Evolutionary conservation across 2,329 filamentous ascomycete species (phyloP).

Genomic region (Phoma sp.): DNA sequence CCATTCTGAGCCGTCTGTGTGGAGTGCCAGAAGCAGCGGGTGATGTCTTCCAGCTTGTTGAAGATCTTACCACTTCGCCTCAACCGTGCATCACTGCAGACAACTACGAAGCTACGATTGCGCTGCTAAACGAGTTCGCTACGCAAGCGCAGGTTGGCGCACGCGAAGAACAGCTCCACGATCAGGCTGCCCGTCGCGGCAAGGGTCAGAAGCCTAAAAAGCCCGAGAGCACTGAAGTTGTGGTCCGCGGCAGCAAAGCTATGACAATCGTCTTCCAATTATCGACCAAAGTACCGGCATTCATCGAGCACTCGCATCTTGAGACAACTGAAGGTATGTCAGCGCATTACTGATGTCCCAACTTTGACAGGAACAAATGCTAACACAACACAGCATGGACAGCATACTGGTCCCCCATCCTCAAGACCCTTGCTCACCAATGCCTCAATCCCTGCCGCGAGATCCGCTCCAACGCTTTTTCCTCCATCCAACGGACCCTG

Average conservation of each 20-base stretch:
- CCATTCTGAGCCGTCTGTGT: conserved; percentile 79
- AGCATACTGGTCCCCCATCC: conserved; percentile 96
- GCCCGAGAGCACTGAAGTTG: conserved; percentile 71
- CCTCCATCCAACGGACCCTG: conserved; percentile 83
- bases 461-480: conserved; percentile 87
- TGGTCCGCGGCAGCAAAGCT: conserved; percentile 80
- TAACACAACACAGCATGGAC: conserved; percentile 75
- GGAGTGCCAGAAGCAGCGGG: conserved; percentile 73
- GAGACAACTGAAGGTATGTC: conserved; percentile 79
- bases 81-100: conserved; percentile 88
- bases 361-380: not conserved
- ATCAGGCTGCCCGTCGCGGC: conserved; percentile 59
- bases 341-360: not conserved
- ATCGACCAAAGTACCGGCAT: conserved; percentile 79
- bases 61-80: conserved; percentile 73
- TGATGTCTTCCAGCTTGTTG: conserved; percentile 85
- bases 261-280: conserved; percentile 83
- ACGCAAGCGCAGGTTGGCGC: conserved; percentile 79
- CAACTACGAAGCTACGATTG: conserved; percentile 90
- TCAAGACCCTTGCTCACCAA: conserved; percentile 85
- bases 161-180: conserved; percentile 72
- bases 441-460: conserved; percentile 95
- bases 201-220: conserved; percentile 61
- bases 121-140: conserved; percentile 87
- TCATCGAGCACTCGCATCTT: conserved; percentile 93